Evolutionary conservation across 441 rosid species (phyloP).

Genomic region (Corymbia calophylla): DNA sequence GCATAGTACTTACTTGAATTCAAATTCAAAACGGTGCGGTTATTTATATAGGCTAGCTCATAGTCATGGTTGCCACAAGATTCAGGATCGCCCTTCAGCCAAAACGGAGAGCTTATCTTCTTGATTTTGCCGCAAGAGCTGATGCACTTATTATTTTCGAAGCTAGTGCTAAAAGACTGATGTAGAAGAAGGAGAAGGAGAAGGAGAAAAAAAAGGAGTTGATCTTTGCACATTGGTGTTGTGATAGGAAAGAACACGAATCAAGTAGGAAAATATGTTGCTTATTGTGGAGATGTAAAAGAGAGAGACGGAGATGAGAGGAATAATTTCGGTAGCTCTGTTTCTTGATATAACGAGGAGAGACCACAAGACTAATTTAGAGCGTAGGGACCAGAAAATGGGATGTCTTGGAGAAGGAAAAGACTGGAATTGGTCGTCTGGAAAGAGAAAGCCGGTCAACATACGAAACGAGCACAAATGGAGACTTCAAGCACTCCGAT

Average conservation of each 20-base stretch:
- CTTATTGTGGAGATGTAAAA: background rate
- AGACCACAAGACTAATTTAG: too few relatives aligned
- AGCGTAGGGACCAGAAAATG: too few relatives aligned
- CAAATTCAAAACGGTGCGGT: background rate
- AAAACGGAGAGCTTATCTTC: background rate
- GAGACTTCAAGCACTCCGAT: too few relatives aligned
- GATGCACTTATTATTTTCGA: background rate
- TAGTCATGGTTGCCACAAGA: background rate
- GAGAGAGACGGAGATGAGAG: background rate
- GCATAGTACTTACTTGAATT: background rate
- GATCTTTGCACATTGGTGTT: rapidly evolving
- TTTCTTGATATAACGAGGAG: too few relatives aligned
- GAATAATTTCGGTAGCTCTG: too few relatives aligned
- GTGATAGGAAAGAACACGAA: background rate
- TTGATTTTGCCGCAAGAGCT: background rate
- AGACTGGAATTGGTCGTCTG: too few relatives aligned
- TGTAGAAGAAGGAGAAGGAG: too few relatives aligned
- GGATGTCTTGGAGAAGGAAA: too few relatives aligned
- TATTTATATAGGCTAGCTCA: background rate
- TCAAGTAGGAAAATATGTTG: background rate
- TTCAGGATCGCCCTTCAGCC: rapidly evolving
- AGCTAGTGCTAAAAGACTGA: background rate
- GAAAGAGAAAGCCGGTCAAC: too few relatives aligned
- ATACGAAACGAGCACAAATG: too few relatives aligned
- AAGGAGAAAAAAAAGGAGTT: background rate